Evolutionary conservation across 202 grass and related monocot genomes (phyloP), one percentile per base, ranked within the genome.

Genomic region (Saccharum hybrid): DNA sequence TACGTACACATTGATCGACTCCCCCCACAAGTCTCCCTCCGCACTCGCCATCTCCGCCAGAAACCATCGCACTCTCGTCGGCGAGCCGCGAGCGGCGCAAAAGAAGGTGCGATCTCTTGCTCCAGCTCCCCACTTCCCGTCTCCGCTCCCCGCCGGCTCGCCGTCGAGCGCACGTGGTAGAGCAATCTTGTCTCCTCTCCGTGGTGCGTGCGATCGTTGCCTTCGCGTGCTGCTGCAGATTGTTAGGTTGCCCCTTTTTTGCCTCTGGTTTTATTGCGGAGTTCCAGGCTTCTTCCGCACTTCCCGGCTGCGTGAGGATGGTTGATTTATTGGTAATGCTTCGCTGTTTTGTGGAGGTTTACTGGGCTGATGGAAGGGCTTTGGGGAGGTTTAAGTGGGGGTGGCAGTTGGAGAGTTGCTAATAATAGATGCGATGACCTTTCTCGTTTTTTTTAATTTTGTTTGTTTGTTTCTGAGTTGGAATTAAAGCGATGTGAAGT

Each of bases 1-100:
- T 85, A 78, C 83, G 75, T 41, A 75, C 83, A 79, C 83, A 85
- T 65, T 65, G 68, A 72, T 76, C 33, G 15, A 52, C 56, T 38
- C 41, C n/a, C 19, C 10, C 21, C 56, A 7, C 83, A 15, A 28
- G 49, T 63, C 82, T 14, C 57, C 33, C 10, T 38, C 2, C 18
- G 4, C 14, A 37, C 14, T 6, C 57, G 12, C 13, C 60, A 4
- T 74, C 19, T 15, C 46, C 12, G 14, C 14, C 46, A 16, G 78
- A 79, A 65, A 22, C 75, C n/a, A 40, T 64, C 33, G 76, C 28
- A 45, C 14, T 19, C 30, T 11, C 54, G 14, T 62, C 30, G 69
- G 42, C 69, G 69, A 31, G 75, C 21, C 57, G 30, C 19, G 28
- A 7, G 19, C 19, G 16, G 51, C 38, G 10, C 39, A 51, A 52